These are phyloP conservation scores for Zopfia rhizophila DNA, from an alignment of 2,329 filamentous ascomycete species.

Conservation along the genomic window DNA sequence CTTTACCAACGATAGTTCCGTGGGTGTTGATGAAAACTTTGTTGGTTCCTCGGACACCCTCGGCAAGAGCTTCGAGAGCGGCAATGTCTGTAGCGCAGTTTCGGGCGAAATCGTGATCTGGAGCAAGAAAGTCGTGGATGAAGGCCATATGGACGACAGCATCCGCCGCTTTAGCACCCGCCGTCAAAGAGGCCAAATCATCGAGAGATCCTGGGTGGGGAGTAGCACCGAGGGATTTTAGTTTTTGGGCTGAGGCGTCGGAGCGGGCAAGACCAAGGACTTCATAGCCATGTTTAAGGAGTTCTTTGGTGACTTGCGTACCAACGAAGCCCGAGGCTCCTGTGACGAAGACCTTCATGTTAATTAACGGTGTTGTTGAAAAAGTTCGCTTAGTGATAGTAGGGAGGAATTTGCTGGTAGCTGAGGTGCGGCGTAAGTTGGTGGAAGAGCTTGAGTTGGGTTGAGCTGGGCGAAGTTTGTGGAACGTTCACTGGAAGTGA, in stretches of 20 bases:
- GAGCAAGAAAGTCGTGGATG: conserved; percentile 50
- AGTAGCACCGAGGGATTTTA: conserved; percentile 47
- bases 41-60: conserved; percentile 42
- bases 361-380: neutral
- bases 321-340: conserved; percentile 59
- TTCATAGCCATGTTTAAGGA: conserved; percentile 52
- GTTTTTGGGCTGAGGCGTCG: conserved; percentile 36
- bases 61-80: conserved; percentile 52
- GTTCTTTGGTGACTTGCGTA: conserved; percentile 50
- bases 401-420: too few relatives aligned
- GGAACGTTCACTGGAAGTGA: too few relatives aligned
- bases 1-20: conserved; percentile 46
- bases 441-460: too few relatives aligned
- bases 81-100: conserved; percentile 41
- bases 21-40: conserved; percentile 51
- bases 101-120: conserved; percentile 32
- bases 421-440: too few relatives aligned
- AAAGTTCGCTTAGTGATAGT: too few relatives aligned
- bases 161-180: conserved; percentile 46
- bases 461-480: too few relatives aligned
- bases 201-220: conserved; percentile 48
- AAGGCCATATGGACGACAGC: conserved; percentile 57
- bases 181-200: conserved; percentile 47
- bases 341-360: conserved; percentile 55
- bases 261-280: conserved; percentile 56